Base-by-base conservation (phyloP, 768 basidiomycete species). In the Boletus patriciae region DNA sequence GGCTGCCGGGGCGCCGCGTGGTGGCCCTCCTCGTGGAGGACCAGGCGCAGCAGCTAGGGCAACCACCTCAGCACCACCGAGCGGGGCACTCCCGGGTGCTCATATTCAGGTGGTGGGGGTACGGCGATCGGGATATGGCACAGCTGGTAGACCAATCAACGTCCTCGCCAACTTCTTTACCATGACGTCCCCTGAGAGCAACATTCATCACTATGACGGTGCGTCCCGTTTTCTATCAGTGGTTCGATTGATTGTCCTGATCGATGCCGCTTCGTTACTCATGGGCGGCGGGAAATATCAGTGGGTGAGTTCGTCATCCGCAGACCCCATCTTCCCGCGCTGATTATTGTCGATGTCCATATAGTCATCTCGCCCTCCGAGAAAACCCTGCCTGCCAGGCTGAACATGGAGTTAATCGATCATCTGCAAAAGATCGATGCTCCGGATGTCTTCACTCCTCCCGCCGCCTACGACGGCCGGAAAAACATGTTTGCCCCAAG, bases 201-300 rank as follows among this genome's bases (percentile, higher is more conserved):
- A 82, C 31, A 90, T 91, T 41, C 78, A 86, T 58, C 91, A 92
- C 63, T 92, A 92, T 63, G 90, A 93, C 68, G 85, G 91, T 87
- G 66, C 59, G 85, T 83, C 43, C 65, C 56, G 80, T 70, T 2
- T 52, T 55, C 50, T 46, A 45, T 45, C 40, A 31, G 7, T 19
- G 15, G 2, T 34, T 40, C 3, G 12, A 52, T 41, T 9, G 46
- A 63, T 63, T 51, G 36, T 61, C 56, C 69, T 73, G 50, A 72
- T 69, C 61, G 49, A 45, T 41, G 31, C 27, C 36, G 37, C 51
- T 21, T 48, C 18, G n/a, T 43, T 11, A 29, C 23, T 55, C n/a
- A 19, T 29, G 36, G 50, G 46, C 41, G 52, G 36, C 21, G 51
- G 50, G 19, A 29, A 21, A 57, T 13, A 38, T 54, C 40, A 70